These are phyloP conservation scores for Brasenia schreberi DNA, from an alignment of 164 flowering plant species.

Conservation along the genomic window DNA sequence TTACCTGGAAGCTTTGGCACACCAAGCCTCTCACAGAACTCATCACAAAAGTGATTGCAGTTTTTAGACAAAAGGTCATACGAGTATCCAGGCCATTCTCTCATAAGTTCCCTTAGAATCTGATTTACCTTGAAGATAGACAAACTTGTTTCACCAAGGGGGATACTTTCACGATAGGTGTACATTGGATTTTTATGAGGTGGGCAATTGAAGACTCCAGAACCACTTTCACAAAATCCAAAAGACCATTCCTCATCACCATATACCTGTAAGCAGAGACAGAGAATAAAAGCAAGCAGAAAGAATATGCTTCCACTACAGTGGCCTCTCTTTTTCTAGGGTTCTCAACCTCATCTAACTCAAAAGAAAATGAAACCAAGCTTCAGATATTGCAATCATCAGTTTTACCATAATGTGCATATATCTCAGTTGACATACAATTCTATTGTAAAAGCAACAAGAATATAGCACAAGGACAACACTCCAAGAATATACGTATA, in stretches of 20 bases:
- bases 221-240: slow-evolving; percentile 87
- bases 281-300: background rate
- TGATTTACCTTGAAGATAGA: slow-evolving; percentile 60
- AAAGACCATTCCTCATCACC: slow-evolving; percentile 97
- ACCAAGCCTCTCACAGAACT: slow-evolving; percentile 76
- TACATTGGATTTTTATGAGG: slow-evolving; percentile 85
- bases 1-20: slow-evolving; percentile 93
- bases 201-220: slow-evolving; percentile 90
- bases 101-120: slow-evolving; percentile 75
- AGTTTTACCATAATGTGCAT: too few species aligned
- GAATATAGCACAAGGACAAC: too few species aligned
- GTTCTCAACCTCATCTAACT: too few species aligned
- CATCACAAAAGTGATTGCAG: slow-evolving; percentile 97
- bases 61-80: slow-evolving; percentile 82
- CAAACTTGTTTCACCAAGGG: slow-evolving; percentile 56
- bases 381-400: too few species aligned
- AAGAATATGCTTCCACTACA: too few species aligned
- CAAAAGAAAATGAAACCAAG: too few species aligned
- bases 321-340: too few species aligned
- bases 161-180: slow-evolving; percentile 70
- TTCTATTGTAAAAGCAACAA: too few species aligned
- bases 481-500: too few species aligned
- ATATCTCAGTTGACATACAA: too few species aligned
- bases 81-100: slow-evolving; percentile 87
- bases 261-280: slow-evolving; percentile 38